phyloP scores from a whole-genome alignment of 1,284 basidiomycete genomes.

The Ustilago crameri region DNA sequence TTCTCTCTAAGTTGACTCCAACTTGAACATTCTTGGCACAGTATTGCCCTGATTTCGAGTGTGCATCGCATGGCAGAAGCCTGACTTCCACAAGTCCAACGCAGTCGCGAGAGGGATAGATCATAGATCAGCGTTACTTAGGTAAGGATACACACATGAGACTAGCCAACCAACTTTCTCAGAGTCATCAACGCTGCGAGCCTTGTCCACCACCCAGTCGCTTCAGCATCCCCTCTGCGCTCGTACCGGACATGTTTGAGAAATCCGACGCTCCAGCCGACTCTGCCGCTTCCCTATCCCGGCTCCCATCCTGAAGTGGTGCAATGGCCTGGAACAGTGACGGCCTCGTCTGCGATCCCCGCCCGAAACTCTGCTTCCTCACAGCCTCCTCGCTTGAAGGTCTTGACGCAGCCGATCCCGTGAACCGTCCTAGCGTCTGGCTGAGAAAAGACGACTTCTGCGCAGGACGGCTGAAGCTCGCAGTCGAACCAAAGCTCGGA shows the following conservation, averaged over 20 bases:
- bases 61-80: no score
- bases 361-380: constrained; percentile 4
- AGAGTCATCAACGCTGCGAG: constrained; percentile 17
- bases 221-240: constrained; percentile 39
- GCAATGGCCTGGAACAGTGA: constrained; percentile 39
- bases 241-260: constrained; percentile 24
- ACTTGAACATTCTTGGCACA: no score
- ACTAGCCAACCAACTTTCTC: no score
- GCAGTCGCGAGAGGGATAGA: no score
- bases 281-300: constrained; percentile 15
- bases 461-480: not conserved
- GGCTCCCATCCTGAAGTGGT: constrained; percentile 18
- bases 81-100: no score
- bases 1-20: not conserved
- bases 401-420: constrained; percentile 25
- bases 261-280: constrained; percentile 34
- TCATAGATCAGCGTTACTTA: no score
- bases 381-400: constrained; percentile 4
- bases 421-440: constrained; percentile 47
- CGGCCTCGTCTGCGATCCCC: constrained; percentile 17
- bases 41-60: no score
- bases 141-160: no score
- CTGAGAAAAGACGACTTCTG: constrained; percentile 42
- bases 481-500: constrained; percentile 11
- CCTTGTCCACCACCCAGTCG: constrained; percentile 20